A percentile compares a stretch with the other conserved stretches of the same genome.
Conservation (phyloP, 768 basidiomycete genomes). For the Pleurotus pulmonarius region DNA sequence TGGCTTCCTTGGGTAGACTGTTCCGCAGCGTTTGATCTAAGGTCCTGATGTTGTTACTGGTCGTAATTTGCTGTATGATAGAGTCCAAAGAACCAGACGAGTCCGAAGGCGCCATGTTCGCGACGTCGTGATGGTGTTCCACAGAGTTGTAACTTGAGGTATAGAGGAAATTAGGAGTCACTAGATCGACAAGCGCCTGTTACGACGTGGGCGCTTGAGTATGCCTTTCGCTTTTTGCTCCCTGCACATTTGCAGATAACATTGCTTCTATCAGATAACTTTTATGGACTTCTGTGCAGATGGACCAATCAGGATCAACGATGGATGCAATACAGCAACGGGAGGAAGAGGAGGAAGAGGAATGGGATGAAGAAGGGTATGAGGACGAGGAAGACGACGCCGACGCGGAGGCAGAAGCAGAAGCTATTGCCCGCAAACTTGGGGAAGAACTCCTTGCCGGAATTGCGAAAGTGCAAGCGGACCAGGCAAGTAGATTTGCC, state of each 20-base stretch:
- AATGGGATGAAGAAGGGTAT: conserved; percentile 34
- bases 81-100: conserved; percentile 26
- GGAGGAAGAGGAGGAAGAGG: conserved; percentile 35
- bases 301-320: conserved; percentile 3
- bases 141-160: background rate
- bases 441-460: conserved; percentile 80
- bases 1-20: conserved; percentile 51
- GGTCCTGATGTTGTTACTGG: conserved; percentile 27
- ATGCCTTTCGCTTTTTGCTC: background rate
- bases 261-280: background rate
- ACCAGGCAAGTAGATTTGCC: conserved; percentile 19
- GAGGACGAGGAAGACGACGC: conserved; percentile 55
- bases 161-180: background rate
- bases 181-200: no score
- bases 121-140: background rate
- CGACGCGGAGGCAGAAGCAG: conserved; percentile 64
- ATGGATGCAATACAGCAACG: conserved; percentile 24
- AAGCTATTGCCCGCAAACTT: conserved; percentile 68
- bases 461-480: conserved; percentile 60
- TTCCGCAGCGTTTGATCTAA: conserved; percentile 43
- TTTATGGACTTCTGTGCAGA: background rate
- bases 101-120: conserved; percentile 21
- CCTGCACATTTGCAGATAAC: background rate
- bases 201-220: background rate
- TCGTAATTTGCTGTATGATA: conserved; percentile 45